Evolutionary conservation across 139 green algal species (phyloP).

Genomic region (Coelastrella sp.): DNA sequence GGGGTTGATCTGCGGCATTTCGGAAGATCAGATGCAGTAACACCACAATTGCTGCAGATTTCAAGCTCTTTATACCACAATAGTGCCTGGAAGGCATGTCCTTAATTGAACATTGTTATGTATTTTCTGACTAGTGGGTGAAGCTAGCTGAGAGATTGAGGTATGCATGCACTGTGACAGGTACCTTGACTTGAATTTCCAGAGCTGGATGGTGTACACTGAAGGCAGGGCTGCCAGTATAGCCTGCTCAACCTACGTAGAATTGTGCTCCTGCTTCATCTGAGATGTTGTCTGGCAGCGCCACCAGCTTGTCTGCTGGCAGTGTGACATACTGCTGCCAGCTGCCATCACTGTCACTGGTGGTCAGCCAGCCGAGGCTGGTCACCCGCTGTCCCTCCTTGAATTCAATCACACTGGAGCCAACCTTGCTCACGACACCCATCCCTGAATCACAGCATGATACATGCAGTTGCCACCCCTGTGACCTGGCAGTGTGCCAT

Average conservation of each 20-base stretch:
- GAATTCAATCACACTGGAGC: slow-evolving; percentile 20
- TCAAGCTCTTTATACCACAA: neutral
- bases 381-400: slow-evolving; percentile 42
- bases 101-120: no score
- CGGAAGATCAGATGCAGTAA: neutral
- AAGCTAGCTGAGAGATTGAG: neutral
- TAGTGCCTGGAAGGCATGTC: neutral
- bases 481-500: neutral
- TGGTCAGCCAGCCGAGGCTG: slow-evolving; percentile 20
- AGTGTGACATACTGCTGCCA: slow-evolving; percentile 44
- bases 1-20: slow-evolving; percentile 37
- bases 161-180: neutral
- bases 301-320: slow-evolving; percentile 28
- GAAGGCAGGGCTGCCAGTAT: neutral
- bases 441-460: slow-evolving; percentile 7
- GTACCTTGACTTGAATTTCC: neutral
- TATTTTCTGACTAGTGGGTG: neutral
- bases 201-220: neutral
- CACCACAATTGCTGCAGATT: neutral
- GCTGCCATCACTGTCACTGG: slow-evolving; percentile 22
- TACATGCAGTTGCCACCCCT: neutral
- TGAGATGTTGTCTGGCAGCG: slow-evolving; percentile 30
- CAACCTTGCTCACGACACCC: slow-evolving; percentile 37
- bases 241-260: slow-evolving; percentile 6
- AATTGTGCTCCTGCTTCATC: slow-evolving; percentile 44